Evolutionary conservation across 2,329 filamentous ascomycete species (phyloP).

Genomic region (Neonectria neomacrospora): DNA sequence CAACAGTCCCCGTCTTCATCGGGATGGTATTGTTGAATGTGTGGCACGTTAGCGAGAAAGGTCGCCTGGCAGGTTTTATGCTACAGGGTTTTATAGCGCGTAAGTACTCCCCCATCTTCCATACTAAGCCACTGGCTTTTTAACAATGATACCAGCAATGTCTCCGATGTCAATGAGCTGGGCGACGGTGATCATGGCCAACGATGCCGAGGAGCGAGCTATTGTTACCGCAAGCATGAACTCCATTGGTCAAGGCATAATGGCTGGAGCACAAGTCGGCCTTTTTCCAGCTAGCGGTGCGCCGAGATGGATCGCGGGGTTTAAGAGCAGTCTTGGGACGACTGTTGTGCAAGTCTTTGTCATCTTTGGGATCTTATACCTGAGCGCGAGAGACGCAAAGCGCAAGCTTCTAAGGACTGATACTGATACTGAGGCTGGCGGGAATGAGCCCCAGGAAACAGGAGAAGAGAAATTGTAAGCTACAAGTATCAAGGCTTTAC

Average conservation of each 20-base stretch:
- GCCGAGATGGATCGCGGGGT: neutral
- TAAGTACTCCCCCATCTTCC: no score
- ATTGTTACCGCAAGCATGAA: neutral
- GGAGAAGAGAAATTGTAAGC: neutral
- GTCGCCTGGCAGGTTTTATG: constrained; percentile 43
- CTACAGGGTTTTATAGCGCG: no score
- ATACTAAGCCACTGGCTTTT: no score
- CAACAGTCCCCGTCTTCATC: constrained; percentile 48
- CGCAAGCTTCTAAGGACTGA: neutral
- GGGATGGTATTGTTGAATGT: constrained; percentile 49
- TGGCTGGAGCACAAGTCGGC: neutral
- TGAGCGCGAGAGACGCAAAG: neutral
- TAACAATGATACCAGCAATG: constrained; percentile 5
- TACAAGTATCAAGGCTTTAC: no score
- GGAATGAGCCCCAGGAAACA: neutral
- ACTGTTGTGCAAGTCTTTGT: neutral
- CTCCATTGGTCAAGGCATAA: neutral
- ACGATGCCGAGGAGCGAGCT: constrained; percentile 49
- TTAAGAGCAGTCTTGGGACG: neutral
- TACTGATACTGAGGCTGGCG: neutral
- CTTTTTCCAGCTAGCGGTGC: neutral
- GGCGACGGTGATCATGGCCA: constrained; percentile 59
- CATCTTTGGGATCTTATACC: neutral
- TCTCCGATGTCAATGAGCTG: constrained; percentile 46
- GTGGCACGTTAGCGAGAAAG: constrained; percentile 52